A percentile compares a stretch with the other conserved stretches of the same genome.
Evolutionary conservation across 768 basidiomycete species (phyloP).

Genomic region (Suillus subaureus): DNA sequence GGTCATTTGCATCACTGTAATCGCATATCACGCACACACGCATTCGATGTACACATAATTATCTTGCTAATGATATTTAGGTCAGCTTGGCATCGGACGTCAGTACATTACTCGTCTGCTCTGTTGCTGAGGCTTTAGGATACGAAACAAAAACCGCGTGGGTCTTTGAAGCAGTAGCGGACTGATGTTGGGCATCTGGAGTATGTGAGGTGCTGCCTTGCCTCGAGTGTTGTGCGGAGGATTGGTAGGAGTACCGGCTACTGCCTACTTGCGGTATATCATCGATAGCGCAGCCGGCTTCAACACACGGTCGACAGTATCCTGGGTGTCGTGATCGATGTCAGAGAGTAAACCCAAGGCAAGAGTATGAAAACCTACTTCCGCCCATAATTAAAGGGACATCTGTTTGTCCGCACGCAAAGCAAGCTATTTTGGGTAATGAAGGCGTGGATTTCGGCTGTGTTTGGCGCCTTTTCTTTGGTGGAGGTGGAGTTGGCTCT

Average conservation of each 20-base stretch:
- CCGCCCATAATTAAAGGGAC: constrained; percentile 80
- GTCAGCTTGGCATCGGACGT: constrained; percentile 10
- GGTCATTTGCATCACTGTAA: constrained; percentile 14
- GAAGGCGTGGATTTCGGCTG: constrained; percentile 36
- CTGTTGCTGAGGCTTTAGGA: not conserved
- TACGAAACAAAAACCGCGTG: not conserved
- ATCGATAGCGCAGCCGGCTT: constrained; percentile 46
- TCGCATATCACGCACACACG: constrained; percentile 8
- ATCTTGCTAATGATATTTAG: constrained; percentile 6
- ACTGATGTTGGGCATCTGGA: constrained; percentile 1
- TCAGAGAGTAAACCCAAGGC: not conserved
- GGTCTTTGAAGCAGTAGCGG: not conserved
- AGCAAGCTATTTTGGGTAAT: constrained; percentile 54
- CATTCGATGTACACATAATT: constrained; percentile 5
- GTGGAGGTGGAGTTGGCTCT: constrained; percentile 19
- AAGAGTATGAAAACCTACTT: constrained; percentile 46
- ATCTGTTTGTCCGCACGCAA: constrained; percentile 63
- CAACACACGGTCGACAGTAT: constrained; percentile 70
- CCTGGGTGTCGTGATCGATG: constrained; percentile 38
- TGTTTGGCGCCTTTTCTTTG: constrained; percentile 45
- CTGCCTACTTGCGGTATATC: constrained; percentile 28
- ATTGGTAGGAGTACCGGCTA: constrained; percentile 5
- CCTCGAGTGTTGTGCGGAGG: not conserved
- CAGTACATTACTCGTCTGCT: constrained; percentile 1
- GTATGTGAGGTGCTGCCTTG: not conserved